Base-by-base conservation (phyloP, 768 basidiomycete genomes). In the Suillus fuscotomentosus region DNA sequence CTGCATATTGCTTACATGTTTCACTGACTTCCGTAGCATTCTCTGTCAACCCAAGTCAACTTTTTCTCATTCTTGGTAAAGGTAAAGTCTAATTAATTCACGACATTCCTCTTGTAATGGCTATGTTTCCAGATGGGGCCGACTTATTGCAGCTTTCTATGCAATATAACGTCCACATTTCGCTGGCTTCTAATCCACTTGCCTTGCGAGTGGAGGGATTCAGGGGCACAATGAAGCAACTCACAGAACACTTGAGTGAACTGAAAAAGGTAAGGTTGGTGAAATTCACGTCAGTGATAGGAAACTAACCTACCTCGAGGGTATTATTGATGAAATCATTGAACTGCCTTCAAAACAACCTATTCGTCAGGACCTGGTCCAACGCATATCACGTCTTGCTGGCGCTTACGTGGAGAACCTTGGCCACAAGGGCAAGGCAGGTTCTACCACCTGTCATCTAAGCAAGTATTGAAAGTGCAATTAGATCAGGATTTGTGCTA, bases 21-120 rank as follows among this genome's bases (percentile, higher is more conserved):
- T 50, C 57, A 47, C 57, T 41, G 41, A 64, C 22, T 59, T 63
- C 38, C 39, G 10, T 68, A 92, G 91, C 74, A 3, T 84, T 89
- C 69, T 74, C 81, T 39, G 75, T 93, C 63, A 82, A 80, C 20
- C 82, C 86, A 3, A 82, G 80, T 59, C 82, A 90, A 68, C 80
- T 91, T 7, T 91, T 92, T 71, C 71, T 92, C 38, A 80, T 92
- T 38, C 81, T 94, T 66, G 91, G 91, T 47, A 88, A 83, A 83
- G 88, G 91, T 89, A 45, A 38, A 59, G 66, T 60, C 51, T 43
- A 43, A 24, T 42, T 10, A 13, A 42, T 8, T 43, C 41, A 24
- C 17, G 34, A 0, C 36, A n/a, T 70, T 57, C 69, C 47, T 7
- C 65, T 60, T 66, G 10, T 14, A 27, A 56, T 43, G 34, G 50